Evolutionary conservation across 805 yeast genomes (phyloP).

Genomic region (Candida succiphila): DNA sequence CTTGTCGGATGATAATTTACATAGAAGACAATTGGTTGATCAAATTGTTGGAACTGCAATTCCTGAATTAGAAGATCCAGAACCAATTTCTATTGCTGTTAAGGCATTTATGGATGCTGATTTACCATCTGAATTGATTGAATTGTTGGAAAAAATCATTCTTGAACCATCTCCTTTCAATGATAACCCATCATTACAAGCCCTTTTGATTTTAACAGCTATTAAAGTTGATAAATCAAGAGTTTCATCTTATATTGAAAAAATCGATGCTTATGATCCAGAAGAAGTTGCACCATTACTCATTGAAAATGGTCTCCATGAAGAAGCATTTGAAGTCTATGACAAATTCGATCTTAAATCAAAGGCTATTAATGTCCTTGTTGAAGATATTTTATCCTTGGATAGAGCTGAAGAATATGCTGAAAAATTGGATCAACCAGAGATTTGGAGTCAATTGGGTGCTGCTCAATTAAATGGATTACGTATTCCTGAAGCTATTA

Average conservation of each 20-base stretch:
- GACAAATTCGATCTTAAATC: conserved; percentile 68
- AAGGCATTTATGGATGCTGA: conserved; percentile 95
- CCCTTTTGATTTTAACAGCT: conserved; percentile 85
- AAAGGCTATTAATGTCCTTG: conserved; percentile 83
- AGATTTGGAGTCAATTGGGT: conserved; percentile 92
- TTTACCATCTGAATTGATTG: conserved; percentile 86
- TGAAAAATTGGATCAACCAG: conserved; percentile 77
- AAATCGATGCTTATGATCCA: conserved; percentile 84
- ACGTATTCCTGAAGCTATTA: conserved; percentile 84
- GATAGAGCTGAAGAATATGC: conserved; percentile 94
- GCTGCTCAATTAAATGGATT: conserved; percentile 91
- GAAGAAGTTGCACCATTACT: conserved; percentile 89
- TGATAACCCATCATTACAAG: conserved; percentile 92
- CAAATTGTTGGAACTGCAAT: conserved; percentile 94
- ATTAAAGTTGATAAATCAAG: conserved; percentile 88
- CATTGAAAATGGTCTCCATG: conserved; percentile 77
- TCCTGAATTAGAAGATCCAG: conserved; percentile 88
- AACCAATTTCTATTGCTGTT: conserved; percentile 87
- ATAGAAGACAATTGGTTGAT: conserved; percentile 86
- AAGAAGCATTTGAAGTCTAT: conserved; percentile 92
- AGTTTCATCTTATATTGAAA: conserved; percentile 76
- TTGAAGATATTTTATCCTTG: conserved; percentile 86
- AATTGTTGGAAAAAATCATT: conserved; percentile 89
- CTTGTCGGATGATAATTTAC: conserved; percentile 62
- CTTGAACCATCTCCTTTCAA: conserved; percentile 96